Conservation (phyloP, 2,329 filamentous ascomycete genomes). For the Epichloe amarillans region DNA sequence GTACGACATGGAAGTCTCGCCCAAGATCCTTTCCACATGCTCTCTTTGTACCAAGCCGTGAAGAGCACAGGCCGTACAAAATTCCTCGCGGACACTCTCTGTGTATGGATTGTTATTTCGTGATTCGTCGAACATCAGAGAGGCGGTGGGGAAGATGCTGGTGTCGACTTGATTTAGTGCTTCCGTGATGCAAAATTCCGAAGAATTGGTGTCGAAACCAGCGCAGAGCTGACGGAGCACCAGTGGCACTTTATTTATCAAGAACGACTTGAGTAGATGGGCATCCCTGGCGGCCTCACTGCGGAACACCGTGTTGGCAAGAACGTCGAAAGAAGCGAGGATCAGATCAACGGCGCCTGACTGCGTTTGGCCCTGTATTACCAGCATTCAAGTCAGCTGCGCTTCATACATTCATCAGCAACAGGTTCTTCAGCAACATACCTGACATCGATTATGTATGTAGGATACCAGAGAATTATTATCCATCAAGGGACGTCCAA, state of each 20-base stretch:
- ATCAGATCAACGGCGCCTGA: slow-evolving; percentile 70
- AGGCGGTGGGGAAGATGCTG: slow-evolving; percentile 52
- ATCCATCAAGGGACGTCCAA: slow-evolving; percentile 71
- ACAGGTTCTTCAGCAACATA: slow-evolving; percentile 18
- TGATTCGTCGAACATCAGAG: slow-evolving; percentile 44
- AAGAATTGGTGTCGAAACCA: slow-evolving; percentile 56
- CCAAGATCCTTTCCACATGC: slow-evolving; percentile 66
- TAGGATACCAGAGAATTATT: slow-evolving; percentile 67
- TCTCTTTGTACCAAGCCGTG: slow-evolving; percentile 71
- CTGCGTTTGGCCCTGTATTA: slow-evolving; percentile 56
- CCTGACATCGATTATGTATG: slow-evolving; percentile 73
- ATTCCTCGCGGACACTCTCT: slow-evolving; percentile 52
- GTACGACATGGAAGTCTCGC: slow-evolving; percentile 71
- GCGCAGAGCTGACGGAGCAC: slow-evolving; percentile 36
- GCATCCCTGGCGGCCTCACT: slow-evolving; percentile 44
- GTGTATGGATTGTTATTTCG: slow-evolving; percentile 45
- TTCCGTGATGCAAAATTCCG: slow-evolving; percentile 57
- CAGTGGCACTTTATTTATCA: slow-evolving; percentile 55
- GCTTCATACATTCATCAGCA: not conserved
- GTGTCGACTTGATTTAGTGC: slow-evolving; percentile 72
- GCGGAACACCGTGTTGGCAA: slow-evolving; percentile 73
- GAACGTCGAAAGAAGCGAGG: slow-evolving; percentile 74
- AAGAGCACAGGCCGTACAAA: slow-evolving; percentile 79
- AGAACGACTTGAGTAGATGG: slow-evolving; percentile 70
- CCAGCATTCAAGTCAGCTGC: slow-evolving; percentile 4